Percentiles rank a stretch among this genome's conserved stretches.
Conservation (phyloP, 441 rosid genomes). For the Adansonia gregorii region DNA sequence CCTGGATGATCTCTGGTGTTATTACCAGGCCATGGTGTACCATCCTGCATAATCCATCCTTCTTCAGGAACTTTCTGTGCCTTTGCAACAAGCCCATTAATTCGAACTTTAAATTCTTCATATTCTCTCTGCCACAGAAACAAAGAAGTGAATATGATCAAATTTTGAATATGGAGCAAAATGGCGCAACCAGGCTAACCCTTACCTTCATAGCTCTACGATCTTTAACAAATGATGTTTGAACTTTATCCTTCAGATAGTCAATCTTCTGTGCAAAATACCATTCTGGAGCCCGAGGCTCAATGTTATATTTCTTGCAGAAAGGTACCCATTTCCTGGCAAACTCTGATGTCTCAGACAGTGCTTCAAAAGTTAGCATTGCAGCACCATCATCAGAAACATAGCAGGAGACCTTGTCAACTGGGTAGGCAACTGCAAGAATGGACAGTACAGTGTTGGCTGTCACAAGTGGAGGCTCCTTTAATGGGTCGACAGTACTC, state of each 20-base stretch:
- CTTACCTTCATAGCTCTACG: conserved; percentile 97
- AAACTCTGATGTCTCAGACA: conserved; percentile 94
- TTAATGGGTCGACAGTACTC: conserved; percentile 95
- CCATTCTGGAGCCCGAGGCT: conserved; percentile 99
- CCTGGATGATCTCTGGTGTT: conserved; percentile 99
- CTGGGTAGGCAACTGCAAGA: conserved; percentile 94
- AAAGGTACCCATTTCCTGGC: conserved; percentile 99
- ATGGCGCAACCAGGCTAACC: conserved; percentile 11
- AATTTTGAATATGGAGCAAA: conserved; percentile 16
- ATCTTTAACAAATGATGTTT: conserved; percentile 95
- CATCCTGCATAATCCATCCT: conserved; percentile 99
- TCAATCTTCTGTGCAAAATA: conserved; percentile 91
- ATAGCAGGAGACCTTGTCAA: conserved; percentile 98
- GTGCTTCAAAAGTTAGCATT: conserved; percentile 92
- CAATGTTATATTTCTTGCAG: conserved; percentile 82
- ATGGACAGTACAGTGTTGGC: conserved; percentile 97
- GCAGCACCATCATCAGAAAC: conserved; percentile 99
- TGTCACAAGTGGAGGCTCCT: conserved; percentile 98
- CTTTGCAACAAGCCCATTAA: conserved; percentile 92
- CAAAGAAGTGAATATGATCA: conserved; percentile 12
- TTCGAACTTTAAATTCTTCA: conserved; percentile 90
- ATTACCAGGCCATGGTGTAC: conserved; percentile 99
- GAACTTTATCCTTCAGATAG: conserved; percentile 95
- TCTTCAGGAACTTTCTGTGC: conserved; percentile 93
- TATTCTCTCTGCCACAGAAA: conserved; percentile 79